Evolutionary conservation across 2,329 filamentous ascomycete genomes (phyloP), one percentile per base, ranked within the genome.

Genomic region (Colletotrichum tabaci): DNA sequence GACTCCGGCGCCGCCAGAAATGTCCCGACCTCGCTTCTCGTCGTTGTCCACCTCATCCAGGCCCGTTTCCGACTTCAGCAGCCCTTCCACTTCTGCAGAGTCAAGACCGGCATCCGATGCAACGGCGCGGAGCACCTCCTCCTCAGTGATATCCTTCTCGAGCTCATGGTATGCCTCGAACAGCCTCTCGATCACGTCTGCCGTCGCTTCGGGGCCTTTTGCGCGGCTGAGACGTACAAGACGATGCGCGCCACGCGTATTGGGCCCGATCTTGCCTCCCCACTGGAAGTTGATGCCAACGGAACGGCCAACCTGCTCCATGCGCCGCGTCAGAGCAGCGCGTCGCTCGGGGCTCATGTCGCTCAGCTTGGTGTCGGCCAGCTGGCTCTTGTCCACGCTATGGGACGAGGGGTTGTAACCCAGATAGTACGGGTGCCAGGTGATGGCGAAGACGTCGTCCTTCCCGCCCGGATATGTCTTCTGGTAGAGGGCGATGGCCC

Each of bases 381-480:
- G 61, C 1, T 74, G 73, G 42, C 61, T 53, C 47, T 77, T 76
- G 46, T 76, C 63, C 13, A 80, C 71, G 61, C 76, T 78, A 13
- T 75, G 61, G 3, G 74, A 56, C 2, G 70, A 70, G 1, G 76
- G 72, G 16, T 75, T 73, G 21, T 78, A 74, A 73, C 82, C 76
- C 4, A 84, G 77, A 58, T 83, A 84, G 74, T 80, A 85, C 0
- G 82, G 81, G 6, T 73, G 73, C 77, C 80, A 84, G n/a, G 60
- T 77, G 42, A 84, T 77, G 12, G 67, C 35, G 71, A 84, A 83
- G 0, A 66, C 74, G 61, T 84, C 82, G 6, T 76, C 66, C 15
- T 77, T 77, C 5, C 79, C 82, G 9, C 77, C 79, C 0, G 82
- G 82, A 65, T 84, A 84, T 1, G 80, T 82, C 63, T 81, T 83